phyloP scores from a whole-genome alignment of 1,284 basidiomycete genomes.

The Rhodotorula sp. region DNA sequence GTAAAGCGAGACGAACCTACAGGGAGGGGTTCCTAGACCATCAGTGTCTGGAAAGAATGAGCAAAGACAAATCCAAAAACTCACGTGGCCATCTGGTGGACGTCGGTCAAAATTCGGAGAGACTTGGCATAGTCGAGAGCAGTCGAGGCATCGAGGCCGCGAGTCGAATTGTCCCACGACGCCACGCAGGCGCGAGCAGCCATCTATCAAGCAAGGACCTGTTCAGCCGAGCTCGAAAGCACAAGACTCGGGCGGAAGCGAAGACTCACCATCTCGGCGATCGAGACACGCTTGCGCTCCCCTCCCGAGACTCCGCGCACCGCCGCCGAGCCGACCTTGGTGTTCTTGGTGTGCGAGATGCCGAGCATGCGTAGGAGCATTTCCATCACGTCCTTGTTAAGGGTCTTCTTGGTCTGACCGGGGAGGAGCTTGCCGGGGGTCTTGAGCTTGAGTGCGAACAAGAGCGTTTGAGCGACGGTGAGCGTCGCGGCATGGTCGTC shows the following conservation, averaged over 20 bases:
- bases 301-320: conserved; percentile 42
- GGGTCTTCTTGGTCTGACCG: conserved; percentile 53
- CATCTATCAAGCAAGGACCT: conserved; percentile 10
- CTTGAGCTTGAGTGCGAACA: conserved; percentile 57
- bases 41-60: too few species aligned
- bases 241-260: too few species aligned
- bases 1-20: conserved; percentile 27
- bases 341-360: conserved; percentile 61
- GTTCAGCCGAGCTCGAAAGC: not conserved
- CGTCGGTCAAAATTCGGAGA: conserved; percentile 58
- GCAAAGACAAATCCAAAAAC: conserved; percentile 42
- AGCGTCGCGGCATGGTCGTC: conserved; percentile 64
- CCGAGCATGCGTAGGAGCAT: conserved; percentile 61
- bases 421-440: conserved; percentile 58
- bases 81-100: conserved; percentile 49
- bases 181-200: conserved; percentile 39
- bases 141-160: conserved; percentile 64
- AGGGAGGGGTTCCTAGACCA: not conserved
- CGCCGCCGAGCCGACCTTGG: conserved; percentile 45
- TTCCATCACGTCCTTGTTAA: conserved; percentile 56
- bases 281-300: conserved; percentile 61
- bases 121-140: conserved; percentile 59
- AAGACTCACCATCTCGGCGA: conserved; percentile 57
- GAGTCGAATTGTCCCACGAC: conserved; percentile 65
- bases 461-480: conserved; percentile 59